Conservation (phyloP, 2,329 filamentous ascomycete species). For the Grosmannia penicillata region DNA sequence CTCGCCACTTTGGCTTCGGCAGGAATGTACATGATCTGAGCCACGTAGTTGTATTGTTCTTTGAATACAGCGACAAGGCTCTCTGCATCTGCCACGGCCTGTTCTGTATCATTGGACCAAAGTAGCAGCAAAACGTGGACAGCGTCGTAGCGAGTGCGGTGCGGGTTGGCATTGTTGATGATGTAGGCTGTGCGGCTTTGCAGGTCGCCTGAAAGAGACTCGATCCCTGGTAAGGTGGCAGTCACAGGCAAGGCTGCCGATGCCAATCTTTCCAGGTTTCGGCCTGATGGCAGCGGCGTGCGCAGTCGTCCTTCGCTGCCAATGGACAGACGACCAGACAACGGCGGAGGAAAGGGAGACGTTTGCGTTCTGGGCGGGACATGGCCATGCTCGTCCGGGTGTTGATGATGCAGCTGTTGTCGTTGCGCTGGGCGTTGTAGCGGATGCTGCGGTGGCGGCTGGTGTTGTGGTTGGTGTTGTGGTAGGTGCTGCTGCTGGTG, state of each 20-base stretch:
- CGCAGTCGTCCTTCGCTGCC: conserved; percentile 33
- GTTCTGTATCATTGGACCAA: conserved; percentile 40
- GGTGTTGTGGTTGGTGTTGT: conserved; percentile 1
- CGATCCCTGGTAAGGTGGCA: conserved; percentile 36
- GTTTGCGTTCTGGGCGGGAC: neutral
- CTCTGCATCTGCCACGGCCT: conserved; percentile 24
- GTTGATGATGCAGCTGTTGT: neutral
- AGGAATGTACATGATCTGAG: conserved; percentile 34
- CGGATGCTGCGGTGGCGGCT: conserved; percentile 1
- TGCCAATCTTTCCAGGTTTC: conserved; percentile 35
- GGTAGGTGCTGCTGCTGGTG: conserved; percentile 2
- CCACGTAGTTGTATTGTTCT: conserved; percentile 35
- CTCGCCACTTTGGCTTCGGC: conserved; percentile 26
- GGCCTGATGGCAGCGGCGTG: conserved; percentile 41
- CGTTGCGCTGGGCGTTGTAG: neutral
- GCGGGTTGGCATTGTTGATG: conserved; percentile 26
- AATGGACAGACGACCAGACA: conserved; percentile 18
- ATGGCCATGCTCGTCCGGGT: neutral
- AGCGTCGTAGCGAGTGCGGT: conserved; percentile 36
- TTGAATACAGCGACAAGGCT: conserved; percentile 36
- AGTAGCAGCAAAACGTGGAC: conserved; percentile 37
- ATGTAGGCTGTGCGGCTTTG: conserved; percentile 34
- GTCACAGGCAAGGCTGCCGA: conserved; percentile 23
- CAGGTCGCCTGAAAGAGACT: conserved; percentile 35
- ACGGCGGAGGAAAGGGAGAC: conserved; percentile 12